Percentiles rank a stretch among this genome's conserved stretches.
Conservation (phyloP, 2,329 filamentous ascomycete genomes). For the Graphilbum sp. region DNA sequence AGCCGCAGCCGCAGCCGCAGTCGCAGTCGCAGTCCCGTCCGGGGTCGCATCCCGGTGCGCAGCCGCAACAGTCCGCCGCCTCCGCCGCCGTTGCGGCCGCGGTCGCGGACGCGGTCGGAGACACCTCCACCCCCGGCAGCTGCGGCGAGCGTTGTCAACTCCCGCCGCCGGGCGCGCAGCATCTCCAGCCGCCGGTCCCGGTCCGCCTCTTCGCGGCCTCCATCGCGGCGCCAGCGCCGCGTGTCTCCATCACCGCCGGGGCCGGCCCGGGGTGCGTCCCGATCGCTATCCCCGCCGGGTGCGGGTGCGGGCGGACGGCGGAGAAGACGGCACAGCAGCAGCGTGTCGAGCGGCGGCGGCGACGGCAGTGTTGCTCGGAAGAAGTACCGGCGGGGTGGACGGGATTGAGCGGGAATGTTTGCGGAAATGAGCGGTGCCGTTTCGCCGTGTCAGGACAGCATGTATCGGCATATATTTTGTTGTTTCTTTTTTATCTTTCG, state of each 20-base stretch:
- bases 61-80: no score
- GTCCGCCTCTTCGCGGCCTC: conserved; percentile 10
- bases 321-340: conserved; percentile 9
- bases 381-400: conserved; percentile 8
- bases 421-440: no score
- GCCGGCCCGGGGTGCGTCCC: not conserved
- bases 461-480: not conserved
- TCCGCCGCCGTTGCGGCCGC: no score
- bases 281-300: no score
- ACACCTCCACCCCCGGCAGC: no score
- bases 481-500: no score
- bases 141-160: no score
- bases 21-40: not conserved
- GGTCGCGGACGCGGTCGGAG: no score
- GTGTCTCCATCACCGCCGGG: not conserved
- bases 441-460: no score
- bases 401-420: not conserved
- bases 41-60: not conserved
- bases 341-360: conserved; percentile 5
- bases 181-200: conserved; percentile 1
- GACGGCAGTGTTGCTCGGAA: conserved; percentile 10
- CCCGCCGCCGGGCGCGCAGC: not conserved
- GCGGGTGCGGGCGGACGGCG: conserved; percentile 5
- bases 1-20: not conserved
- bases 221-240: conserved; percentile 6